Base-by-base conservation (phyloP, 257 asterid species). In the Solanum sitiens region DNA sequence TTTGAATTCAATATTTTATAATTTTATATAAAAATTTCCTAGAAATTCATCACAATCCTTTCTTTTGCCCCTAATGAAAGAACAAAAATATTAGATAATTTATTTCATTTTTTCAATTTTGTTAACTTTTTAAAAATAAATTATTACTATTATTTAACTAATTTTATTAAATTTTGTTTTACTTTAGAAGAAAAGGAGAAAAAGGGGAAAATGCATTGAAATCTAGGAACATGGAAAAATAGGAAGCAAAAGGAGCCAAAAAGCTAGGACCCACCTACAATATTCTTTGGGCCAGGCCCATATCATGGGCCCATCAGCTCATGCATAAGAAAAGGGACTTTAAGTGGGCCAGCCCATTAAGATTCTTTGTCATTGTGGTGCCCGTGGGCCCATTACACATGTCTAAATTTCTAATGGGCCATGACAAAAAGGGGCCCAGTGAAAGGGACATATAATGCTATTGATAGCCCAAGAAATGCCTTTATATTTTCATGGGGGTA, bases 231-330 rank as follows among this genome's bases (percentile, higher is more conserved):
- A 8, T 44, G 75, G 44, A 27, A 50, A 61, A 84, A 8, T 15
- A 84, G 9, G 25, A 37, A 45, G 20, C 32, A 53, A 63, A 75
- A 50, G 59, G 87, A 42, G 18, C 12, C 63, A 3, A 77, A 86
- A 61, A 59, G 86, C 50, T 2, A 47, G 53, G 76, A 53, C 63
- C 89, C 72, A 44, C 56, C 87, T 76, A 72, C 53, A 73, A 82
- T 89, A 86, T 83, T 88, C 89, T 74, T 27, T 83, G 88, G 88
- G 88, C 74, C 70, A 73, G 87, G 87, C 71, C 77, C 75, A 83
- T 39, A 47, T n/a, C 3, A 23, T 5, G 9, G n/a, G 83, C 37
- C n/a, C 84, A 77, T 7, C 23, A 39, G 4, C 14, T 12, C 37
- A 84, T 37, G 61, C 42, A 27, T 10, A 30, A 20, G 76, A 87